Conservation (phyloP, 352 stramenopile species). For the Phytophthora sp. region DNA sequence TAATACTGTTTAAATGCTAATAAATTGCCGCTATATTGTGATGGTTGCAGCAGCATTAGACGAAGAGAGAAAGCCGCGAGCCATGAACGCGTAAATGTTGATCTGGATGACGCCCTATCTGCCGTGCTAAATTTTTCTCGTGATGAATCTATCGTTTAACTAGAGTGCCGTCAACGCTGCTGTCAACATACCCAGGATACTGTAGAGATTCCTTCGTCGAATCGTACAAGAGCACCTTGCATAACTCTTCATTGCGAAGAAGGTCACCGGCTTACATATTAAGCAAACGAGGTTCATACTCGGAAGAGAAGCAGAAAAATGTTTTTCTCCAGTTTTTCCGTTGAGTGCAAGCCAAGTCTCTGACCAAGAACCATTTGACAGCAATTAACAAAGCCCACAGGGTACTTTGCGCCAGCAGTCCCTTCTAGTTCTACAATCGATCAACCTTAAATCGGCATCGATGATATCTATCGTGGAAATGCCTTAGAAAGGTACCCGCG, state of each 20-base stretch:
- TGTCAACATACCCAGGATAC: not conserved
- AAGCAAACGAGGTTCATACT: too few species aligned
- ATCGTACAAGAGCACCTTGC: not conserved
- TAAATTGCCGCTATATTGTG: conserved; percentile 1
- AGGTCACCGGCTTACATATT: too few species aligned
- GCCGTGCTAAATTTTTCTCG: not conserved
- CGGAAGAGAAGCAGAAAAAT: too few species aligned
- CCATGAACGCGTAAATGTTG: not conserved
- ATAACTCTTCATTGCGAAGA: too few species aligned
- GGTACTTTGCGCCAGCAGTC: not conserved
- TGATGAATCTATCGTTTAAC: not conserved
- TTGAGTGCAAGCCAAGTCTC: too few species aligned
- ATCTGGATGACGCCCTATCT: too few species aligned
- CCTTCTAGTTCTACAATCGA: not conserved
- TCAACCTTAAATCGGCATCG: not conserved
- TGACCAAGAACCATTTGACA: too few species aligned
- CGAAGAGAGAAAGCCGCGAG: not conserved
- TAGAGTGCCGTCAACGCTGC: not conserved
- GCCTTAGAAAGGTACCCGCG: not conserved
- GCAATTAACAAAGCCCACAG: too few species aligned
- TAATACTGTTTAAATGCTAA: conserved; percentile 4
- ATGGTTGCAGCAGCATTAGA: not conserved
- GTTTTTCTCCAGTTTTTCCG: too few species aligned
- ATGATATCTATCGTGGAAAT: not conserved
- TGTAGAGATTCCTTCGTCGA: not conserved